phyloP scores from a whole-genome alignment of 805 yeast species.

The Suhomyces canberraensis region DNA sequence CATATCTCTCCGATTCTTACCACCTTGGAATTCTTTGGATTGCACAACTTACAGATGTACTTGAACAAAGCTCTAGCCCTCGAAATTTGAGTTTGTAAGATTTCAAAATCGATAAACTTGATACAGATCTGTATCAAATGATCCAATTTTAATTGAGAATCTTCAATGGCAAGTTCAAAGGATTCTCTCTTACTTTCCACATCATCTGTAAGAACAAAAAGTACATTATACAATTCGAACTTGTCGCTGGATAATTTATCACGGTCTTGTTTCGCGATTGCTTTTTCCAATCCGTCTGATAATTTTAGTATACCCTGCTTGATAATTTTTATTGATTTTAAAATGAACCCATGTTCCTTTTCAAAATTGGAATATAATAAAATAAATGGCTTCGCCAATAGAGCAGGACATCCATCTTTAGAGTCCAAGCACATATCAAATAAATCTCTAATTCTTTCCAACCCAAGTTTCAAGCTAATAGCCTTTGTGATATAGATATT shows the following conservation, averaged over 20 bases:
- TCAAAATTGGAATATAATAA: conserved; percentile 63
- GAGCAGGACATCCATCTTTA: conserved; percentile 36
- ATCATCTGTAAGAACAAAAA: conserved; percentile 14
- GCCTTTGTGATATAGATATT: conserved; percentile 58
- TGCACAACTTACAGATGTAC: conserved; percentile 27
- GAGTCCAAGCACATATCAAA: conserved; percentile 61
- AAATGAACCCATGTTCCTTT: conserved; percentile 47
- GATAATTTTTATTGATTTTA: conserved; percentile 39
- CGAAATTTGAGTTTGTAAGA: conserved; percentile 44
- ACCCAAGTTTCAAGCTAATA: conserved; percentile 18
- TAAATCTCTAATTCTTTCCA: conserved; percentile 54
- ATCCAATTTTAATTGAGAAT: conserved; percentile 41
- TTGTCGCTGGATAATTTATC: conserved; percentile 15
- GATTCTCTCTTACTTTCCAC: conserved; percentile 27
- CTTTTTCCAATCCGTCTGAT: not conserved
- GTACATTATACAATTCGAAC: conserved; percentile 16
- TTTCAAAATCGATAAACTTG: conserved; percentile 60
- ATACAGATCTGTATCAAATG: conserved; percentile 42
- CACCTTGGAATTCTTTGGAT: conserved; percentile 12
- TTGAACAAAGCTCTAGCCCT: conserved; percentile 64
- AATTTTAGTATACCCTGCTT: conserved; percentile 14
- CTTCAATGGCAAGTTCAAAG: conserved; percentile 41
- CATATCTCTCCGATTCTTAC: conserved; percentile 33
- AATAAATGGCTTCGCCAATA: conserved; percentile 47
- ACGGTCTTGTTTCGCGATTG: not conserved